phyloP scores from a whole-genome alignment of 169 alveolate species.

The Cryptosporidium muris region DNA sequence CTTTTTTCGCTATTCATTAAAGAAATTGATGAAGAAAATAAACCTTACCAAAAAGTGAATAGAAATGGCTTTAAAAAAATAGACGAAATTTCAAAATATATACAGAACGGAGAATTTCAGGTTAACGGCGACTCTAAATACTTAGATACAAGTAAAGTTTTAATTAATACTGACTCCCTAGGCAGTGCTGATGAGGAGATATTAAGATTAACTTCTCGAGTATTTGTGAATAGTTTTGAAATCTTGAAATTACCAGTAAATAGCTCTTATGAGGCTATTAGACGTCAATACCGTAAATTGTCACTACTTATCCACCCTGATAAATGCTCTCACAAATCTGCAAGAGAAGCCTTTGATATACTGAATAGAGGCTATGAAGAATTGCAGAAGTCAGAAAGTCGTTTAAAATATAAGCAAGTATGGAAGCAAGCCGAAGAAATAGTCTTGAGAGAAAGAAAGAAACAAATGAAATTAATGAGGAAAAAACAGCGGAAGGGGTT shows the following conservation, averaged over 20 bases:
- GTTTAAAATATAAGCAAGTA: slow-evolving; percentile 81
- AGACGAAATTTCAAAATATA: too few species aligned
- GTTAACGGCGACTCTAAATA: too few species aligned
- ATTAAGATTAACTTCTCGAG: slow-evolving; percentile 74
- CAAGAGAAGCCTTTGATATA: slow-evolving; percentile 86
- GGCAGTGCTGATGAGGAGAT: slow-evolving; percentile 79
- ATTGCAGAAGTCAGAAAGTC: slow-evolving; percentile 79
- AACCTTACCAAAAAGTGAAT: too few species aligned
- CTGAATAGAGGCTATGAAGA: slow-evolving; percentile 84
- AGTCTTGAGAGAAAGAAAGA: slow-evolving; percentile 76
- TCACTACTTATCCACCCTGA: slow-evolving; percentile 91
- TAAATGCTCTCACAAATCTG: slow-evolving; percentile 85
- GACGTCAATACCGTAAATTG: slow-evolving; percentile 75
- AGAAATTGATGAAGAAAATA: too few species aligned
- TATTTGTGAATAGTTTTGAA: slow-evolving; percentile 77
- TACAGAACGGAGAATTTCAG: too few species aligned
- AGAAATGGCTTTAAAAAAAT: too few species aligned
- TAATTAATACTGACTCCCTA: neutral
- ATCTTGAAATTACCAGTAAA: slow-evolving; percentile 76
- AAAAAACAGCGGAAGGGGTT: neutral
- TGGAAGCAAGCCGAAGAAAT: slow-evolving; percentile 82
- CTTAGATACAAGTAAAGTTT: too few species aligned
- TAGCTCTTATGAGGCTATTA: slow-evolving; percentile 75
- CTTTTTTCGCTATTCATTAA: too few species aligned
- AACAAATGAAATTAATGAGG: slow-evolving; percentile 68